A percentile compares a stretch with the other conserved stretches of the same genome.
phyloP scores from a whole-genome alignment of 371 early-diverging fungal genomes.

The Phascolomyces articulosus region DNA sequence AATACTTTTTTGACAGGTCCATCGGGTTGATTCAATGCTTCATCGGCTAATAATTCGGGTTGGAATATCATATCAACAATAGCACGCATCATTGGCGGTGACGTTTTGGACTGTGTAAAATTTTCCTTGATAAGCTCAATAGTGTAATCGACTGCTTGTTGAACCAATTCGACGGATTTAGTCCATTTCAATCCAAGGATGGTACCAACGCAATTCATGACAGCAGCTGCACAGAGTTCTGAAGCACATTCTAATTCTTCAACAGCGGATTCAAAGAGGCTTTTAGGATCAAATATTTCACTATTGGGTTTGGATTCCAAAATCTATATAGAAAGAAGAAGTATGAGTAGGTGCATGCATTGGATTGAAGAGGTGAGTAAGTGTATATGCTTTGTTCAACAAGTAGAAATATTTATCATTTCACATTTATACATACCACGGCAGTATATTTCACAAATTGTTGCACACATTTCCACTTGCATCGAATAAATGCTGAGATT shows the following conservation, averaged over 20 bases:
- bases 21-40: constrained; percentile 34
- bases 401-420: too few relatives aligned
- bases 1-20: constrained; percentile 48
- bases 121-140: constrained; percentile 43
- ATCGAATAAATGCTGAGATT: constrained; percentile 35
- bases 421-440: too few relatives aligned
- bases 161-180: constrained; percentile 31
- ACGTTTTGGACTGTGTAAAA: constrained; percentile 37
- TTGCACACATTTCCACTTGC: constrained; percentile 42
- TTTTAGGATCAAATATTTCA: constrained; percentile 30
- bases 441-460: constrained; percentile 30
- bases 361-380: too few relatives aligned
- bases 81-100: constrained; percentile 36
- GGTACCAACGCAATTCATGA: constrained; percentile 34
- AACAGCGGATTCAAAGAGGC: constrained; percentile 34
- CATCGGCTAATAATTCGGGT: constrained; percentile 26
- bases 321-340: not conserved
- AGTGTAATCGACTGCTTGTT: constrained; percentile 30
- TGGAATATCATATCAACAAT: constrained; percentile 42
- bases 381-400: too few relatives aligned
- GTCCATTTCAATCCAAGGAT: constrained; percentile 35
- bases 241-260: constrained; percentile 48
- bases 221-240: constrained; percentile 40
- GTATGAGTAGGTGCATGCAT: too few relatives aligned
- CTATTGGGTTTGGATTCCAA: not conserved